Evolutionary conservation across 352 stramenopile genomes (phyloP).

Genomic region (Blastocystis sp.): DNA sequence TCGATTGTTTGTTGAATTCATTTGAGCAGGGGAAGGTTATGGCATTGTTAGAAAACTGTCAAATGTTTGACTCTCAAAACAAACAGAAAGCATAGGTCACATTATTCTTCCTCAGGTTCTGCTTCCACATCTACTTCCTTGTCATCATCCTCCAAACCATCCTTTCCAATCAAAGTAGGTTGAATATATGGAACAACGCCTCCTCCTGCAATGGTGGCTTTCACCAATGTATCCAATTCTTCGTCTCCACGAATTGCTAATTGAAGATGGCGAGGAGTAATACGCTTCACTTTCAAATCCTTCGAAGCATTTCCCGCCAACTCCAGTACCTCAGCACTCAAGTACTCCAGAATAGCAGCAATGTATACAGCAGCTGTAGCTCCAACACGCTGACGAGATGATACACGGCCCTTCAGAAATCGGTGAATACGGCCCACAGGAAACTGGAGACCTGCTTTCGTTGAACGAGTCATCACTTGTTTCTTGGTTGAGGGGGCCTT

Average conservation of each 20-base stretch:
- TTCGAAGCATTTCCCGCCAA: slow-evolving; percentile 93
- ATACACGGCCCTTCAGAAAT: slow-evolving; percentile 96
- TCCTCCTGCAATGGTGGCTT: slow-evolving; percentile 97
- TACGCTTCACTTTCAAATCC: slow-evolving; percentile 92
- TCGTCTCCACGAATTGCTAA: slow-evolving; percentile 98
- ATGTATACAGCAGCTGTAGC: slow-evolving; percentile 98
- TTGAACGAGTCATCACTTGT: slow-evolving; percentile 91
- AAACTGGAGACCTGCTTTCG: slow-evolving; percentile 94
- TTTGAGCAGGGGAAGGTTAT: neutral
- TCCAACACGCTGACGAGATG: slow-evolving; percentile 93
- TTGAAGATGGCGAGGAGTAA: slow-evolving; percentile 97
- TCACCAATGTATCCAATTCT: slow-evolving; percentile 99
- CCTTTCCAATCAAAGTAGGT: slow-evolving; percentile 99
- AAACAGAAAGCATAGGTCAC: no score
- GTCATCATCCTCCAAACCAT: slow-evolving; percentile 68
- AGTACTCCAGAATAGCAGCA: slow-evolving; percentile 99
- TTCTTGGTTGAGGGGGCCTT: slow-evolving; percentile 98
- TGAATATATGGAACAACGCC: slow-evolving; percentile 99
- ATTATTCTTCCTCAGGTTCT: slow-evolving; percentile 52
- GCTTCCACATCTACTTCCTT: slow-evolving; percentile 52
- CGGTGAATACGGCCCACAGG: slow-evolving; percentile 97
- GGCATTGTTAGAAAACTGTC: no score
- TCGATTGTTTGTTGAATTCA: neutral
- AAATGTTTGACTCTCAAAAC: no score
- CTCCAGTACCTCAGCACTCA: slow-evolving; percentile 98